phyloP scores from a whole-genome alignment of 768 basidiomycete genomes.

The Auricularia cornea region DNA sequence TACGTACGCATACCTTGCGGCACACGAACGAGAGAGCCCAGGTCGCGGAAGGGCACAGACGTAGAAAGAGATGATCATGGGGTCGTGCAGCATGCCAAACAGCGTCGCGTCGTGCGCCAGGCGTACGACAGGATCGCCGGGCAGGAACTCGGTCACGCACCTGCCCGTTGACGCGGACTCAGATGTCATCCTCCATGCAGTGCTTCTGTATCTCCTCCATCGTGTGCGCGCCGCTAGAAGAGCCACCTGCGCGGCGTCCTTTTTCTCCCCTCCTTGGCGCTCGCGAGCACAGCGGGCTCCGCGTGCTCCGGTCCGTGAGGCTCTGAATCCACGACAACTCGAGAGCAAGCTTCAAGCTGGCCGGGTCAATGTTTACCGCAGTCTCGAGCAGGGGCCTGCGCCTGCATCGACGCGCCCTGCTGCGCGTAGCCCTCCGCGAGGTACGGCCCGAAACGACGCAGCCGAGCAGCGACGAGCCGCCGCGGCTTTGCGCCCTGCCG shows the following conservation, averaged over 20 bases:
- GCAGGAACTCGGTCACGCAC: slow-evolving; percentile 82
- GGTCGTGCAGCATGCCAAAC: slow-evolving; percentile 89
- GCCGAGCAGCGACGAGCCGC: slow-evolving; percentile 81
- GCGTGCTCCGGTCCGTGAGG: slow-evolving; percentile 30
- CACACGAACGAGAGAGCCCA: too few species aligned
- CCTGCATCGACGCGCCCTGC: slow-evolving; percentile 70
- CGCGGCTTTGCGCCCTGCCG: too few species aligned
- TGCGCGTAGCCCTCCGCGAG: slow-evolving; percentile 84
- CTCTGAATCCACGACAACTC: too few species aligned
- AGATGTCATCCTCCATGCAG: slow-evolving; percentile 87
- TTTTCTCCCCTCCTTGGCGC: slow-evolving; percentile 28
- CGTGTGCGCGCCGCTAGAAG: slow-evolving; percentile 36
- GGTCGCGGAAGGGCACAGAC: too few species aligned
- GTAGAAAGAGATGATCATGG: slow-evolving; percentile 86
- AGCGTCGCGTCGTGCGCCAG: slow-evolving; percentile 88
- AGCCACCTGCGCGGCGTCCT: slow-evolving; percentile 23
- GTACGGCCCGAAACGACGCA: slow-evolving; percentile 98
- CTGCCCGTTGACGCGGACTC: slow-evolving; percentile 88
- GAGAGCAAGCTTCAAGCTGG: slow-evolving; percentile 32
- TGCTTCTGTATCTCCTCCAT: slow-evolving; percentile 79
- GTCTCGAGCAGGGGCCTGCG: slow-evolving; percentile 54
- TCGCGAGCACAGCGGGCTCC: slow-evolving; percentile 28
- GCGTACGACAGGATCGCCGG: slow-evolving; percentile 82
- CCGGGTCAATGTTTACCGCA: slow-evolving; percentile 36
- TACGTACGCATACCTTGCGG: too few species aligned